These are phyloP conservation scores for Pseudonitzschia multiseries DNA, from an alignment of 108 stramenopile genomes.

Conservation along the genomic window DNA sequence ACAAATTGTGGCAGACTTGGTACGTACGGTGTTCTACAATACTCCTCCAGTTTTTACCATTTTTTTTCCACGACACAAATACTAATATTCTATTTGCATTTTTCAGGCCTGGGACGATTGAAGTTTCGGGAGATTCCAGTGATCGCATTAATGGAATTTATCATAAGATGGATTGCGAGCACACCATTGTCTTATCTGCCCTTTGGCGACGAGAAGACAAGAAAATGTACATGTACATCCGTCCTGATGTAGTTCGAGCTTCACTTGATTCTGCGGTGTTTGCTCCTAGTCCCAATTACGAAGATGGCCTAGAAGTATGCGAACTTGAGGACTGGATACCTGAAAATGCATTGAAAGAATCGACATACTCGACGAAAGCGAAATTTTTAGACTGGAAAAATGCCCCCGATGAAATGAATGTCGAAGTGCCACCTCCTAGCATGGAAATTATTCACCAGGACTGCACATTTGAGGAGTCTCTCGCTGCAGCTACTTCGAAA, in stretches of 20 bases:
- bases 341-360: slow-evolving; percentile 33
- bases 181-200: slow-evolving; percentile 36
- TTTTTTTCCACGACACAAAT: background rate
- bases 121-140: slow-evolving; percentile 25
- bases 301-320: slow-evolving; percentile 35
- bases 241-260: slow-evolving; percentile 41
- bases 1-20: slow-evolving; percentile 42
- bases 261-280: slow-evolving; percentile 42
- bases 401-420: slow-evolving; percentile 25
- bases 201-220: slow-evolving; percentile 35
- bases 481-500: slow-evolving; percentile 1
- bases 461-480: slow-evolving; percentile 32
- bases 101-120: slow-evolving; percentile 32
- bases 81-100: background rate
- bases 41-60: background rate
- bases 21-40: background rate
- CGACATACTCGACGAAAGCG: slow-evolving; percentile 26
- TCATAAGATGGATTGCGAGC: slow-evolving; percentile 35
- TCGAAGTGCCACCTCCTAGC: slow-evolving; percentile 33
- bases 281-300: slow-evolving; percentile 34
- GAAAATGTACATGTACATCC: slow-evolving; percentile 37
- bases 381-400: slow-evolving; percentile 37
- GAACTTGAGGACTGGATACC: slow-evolving; percentile 44
- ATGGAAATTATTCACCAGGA: slow-evolving; percentile 25
- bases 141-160: slow-evolving; percentile 39